Evolutionary conservation across 1,284 basidiomycete genomes (phyloP).

Genomic region (Tilletia setariae): DNA sequence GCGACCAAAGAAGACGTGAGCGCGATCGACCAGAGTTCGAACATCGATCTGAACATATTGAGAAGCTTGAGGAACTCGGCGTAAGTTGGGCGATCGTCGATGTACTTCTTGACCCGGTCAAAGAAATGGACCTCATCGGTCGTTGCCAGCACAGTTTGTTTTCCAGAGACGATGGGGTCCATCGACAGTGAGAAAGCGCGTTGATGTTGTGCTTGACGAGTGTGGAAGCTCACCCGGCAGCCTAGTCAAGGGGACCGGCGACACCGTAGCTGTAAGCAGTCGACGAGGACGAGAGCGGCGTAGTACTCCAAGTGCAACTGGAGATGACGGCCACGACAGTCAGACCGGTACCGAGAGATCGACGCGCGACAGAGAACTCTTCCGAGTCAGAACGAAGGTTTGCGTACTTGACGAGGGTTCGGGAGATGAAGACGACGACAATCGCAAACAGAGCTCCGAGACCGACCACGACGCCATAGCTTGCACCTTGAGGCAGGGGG

Average conservation of each 20-base stretch:
- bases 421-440: conserved; percentile 28
- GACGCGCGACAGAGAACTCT: conserved; percentile 29
- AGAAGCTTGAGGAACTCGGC: conserved; percentile 94
- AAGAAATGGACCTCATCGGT: conserved; percentile 91
- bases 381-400: conserved; percentile 6
- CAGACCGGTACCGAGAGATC: conserved; percentile 17
- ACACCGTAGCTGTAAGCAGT: conserved; percentile 48
- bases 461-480: conserved; percentile 46
- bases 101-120: conserved; percentile 79
- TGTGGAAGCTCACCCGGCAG: conserved; percentile 22
- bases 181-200: no score
- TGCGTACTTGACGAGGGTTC: conserved; percentile 25
- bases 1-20: conserved; percentile 74
- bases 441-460: conserved; percentile 48
- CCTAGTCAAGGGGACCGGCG: conserved; percentile 41
- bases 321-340: conserved; percentile 14
- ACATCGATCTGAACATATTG: conserved; percentile 91
- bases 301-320: conserved; percentile 19
- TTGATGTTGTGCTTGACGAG: conserved; percentile 26
- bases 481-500: conserved; percentile 2
- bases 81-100: conserved; percentile 82
- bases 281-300: conserved; percentile 25
- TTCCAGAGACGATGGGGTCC: neutral
- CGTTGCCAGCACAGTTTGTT: conserved; percentile 59
- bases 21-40: conserved; percentile 77